These are phyloP conservation scores for Candida xiaguanensis DNA, from an alignment of 805 yeast genomes.

Conservation along the genomic window DNA sequence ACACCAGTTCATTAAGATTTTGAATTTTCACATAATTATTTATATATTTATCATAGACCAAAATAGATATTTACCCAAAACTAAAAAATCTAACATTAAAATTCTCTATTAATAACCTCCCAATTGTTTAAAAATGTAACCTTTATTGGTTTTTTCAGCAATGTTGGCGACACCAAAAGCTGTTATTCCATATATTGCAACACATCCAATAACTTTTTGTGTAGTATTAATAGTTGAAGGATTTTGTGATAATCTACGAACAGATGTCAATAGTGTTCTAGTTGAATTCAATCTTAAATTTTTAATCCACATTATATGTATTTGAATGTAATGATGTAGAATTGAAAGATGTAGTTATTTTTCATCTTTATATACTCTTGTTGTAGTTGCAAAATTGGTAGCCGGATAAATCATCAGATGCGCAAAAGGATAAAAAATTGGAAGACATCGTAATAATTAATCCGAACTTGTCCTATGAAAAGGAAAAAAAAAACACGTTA, in stretches of 20 bases:
- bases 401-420: constrained; percentile 3
- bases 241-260: constrained; percentile 5
- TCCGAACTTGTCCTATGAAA: constrained; percentile 1
- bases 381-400: constrained; percentile 3
- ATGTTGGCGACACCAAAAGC: constrained; percentile 25
- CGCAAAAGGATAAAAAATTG: neutral
- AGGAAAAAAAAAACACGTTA: neutral
- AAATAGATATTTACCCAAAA: neutral
- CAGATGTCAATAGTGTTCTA: neutral
- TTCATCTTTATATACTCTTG: neutral
- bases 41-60: constrained; percentile 2
- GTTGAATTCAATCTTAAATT: neutral
- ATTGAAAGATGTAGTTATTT: neutral
- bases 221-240: neutral
- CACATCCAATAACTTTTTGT: constrained; percentile 9
- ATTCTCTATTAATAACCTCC: constrained; percentile 13
- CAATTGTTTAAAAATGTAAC: constrained; percentile 28
- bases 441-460: constrained; percentile 1
- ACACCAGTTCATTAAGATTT: constrained; percentile 13
- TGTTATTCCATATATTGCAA: constrained; percentile 17
- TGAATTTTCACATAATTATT: neutral
- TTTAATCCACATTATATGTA: neutral
- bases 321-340: neutral
- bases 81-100: neutral
- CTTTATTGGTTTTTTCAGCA: constrained; percentile 27